Evolutionary conservation across 1,139 yeast genomes (phyloP).

Genomic region (Yamadazyma atmosphaerica): DNA sequence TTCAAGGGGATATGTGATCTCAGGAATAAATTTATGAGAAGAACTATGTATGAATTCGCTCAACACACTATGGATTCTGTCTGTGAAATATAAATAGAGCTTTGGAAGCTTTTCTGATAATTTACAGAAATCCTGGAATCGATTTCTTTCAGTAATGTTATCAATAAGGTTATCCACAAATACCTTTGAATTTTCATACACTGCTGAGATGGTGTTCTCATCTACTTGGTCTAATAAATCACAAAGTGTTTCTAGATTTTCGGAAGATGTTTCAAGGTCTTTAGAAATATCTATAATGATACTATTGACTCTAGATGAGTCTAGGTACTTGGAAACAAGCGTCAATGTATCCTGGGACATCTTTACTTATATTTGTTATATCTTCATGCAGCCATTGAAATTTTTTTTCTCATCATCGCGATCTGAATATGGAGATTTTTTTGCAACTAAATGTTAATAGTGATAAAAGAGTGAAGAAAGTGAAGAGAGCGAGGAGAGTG

Average conservation of each 20-base stretch:
- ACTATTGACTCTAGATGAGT: conserved; percentile 23
- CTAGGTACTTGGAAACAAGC: conserved; percentile 31
- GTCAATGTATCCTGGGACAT: conserved; percentile 1
- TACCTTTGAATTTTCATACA: conserved; percentile 22
- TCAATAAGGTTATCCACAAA: conserved; percentile 17
- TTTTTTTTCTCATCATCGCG: background rate
- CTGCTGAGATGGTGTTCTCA: conserved; percentile 17
- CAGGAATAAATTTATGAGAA: conserved; percentile 23
- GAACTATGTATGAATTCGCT: conserved; percentile 15
- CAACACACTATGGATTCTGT: conserved; percentile 14
- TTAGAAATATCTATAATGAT: conserved; percentile 25
- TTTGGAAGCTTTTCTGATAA: conserved; percentile 20
- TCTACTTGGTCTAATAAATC: conserved; percentile 35
- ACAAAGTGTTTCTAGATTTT: conserved; percentile 26
- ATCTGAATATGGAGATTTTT: background rate
- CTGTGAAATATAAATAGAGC: conserved; percentile 20
- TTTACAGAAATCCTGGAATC: conserved; percentile 17
- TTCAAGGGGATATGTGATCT: conserved; percentile 7
- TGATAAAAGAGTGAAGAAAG: background rate
- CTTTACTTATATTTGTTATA: background rate
- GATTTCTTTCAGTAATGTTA: conserved; percentile 7
- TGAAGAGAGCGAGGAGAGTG: too few relatives aligned
- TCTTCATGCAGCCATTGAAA: background rate
- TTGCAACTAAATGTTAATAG: background rate
- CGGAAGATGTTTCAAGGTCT: conserved; percentile 16